Evolutionary conservation across 352 stramenopile genomes (phyloP), one percentile per base, ranked within the genome.

Genomic region (Globisporangium acanthophoron): DNA sequence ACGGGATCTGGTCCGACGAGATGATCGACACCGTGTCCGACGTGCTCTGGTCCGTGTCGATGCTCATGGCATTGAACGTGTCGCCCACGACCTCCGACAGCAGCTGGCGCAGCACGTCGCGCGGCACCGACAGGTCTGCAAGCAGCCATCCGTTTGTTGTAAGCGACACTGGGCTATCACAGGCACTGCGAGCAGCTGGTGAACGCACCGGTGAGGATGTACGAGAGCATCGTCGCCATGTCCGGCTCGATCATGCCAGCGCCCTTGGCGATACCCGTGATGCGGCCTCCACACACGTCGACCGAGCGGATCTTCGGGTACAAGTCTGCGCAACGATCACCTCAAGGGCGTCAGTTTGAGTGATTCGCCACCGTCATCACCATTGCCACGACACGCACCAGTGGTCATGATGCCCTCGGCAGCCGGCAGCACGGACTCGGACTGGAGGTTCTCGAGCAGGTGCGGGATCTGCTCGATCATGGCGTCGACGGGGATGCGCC

Each of bases 241-340:
- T 99, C 96, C 7, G 96, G 96, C 71, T 99, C 96, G 63, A 99
- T 98, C 97, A 99, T 99, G 45, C 97, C 97, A 11, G 97, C 97
- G 15, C 97, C 97, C 73, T 99, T 99, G 60, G 96, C 97, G 59
- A 99, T 98, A 45, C 96, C 96, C 21, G 98, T 96, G 59, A 99
- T 88, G 50, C 93, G 79, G n/a, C 85, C 88, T 13, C 86, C 86
- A 29, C 79, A 92, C 20, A 90, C 78, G 60, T 95, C 79, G 13
- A 74, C 70, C 18, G 85, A 94, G 24, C 88, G 80, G 54, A 97
- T 78, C 78, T 97, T 97, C 13, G 88, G 90, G 73, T 96, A 97
- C 58, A 95, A 56, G 59, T 92, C 82, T 89, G 46, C 33, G 21
- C 16, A 44, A 16, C 33, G 33, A 11, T 5, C 8, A 27, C 18